phyloP scores from a whole-genome alignment of 148 eudicot genomes.

The Heliamphora exappendiculata region DNA sequence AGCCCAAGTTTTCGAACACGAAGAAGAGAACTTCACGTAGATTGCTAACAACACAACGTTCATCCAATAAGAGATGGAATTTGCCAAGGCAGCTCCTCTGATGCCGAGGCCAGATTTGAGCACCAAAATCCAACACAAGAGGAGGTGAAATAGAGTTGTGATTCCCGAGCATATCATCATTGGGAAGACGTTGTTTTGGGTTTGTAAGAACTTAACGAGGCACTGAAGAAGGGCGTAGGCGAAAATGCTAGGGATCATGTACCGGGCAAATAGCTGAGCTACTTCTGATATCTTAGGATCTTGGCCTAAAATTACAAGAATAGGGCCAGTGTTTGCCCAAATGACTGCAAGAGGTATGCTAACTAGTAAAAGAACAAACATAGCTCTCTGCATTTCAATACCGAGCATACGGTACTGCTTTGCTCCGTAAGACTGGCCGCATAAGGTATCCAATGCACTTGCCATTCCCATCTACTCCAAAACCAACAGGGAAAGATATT shows the following conservation, averaged over 20 bases:
- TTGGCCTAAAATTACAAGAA: constrained; percentile 50
- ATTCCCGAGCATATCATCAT: constrained; percentile 56
- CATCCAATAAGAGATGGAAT: constrained; percentile 51
- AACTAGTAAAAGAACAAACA: constrained; percentile 31
- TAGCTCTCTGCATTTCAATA: constrained; percentile 55
- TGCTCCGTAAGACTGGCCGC: constrained; percentile 70
- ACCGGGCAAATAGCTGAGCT: constrained; percentile 40
- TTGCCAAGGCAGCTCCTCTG: constrained; percentile 64
- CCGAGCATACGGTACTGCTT: constrained; percentile 59
- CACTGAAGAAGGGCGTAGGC: constrained; percentile 53
- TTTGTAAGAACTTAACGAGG: constrained; percentile 51
- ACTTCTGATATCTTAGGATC: constrained; percentile 37
- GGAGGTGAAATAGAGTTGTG: constrained; percentile 36
- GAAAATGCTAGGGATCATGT: constrained; percentile 55
- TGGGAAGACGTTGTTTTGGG: constrained; percentile 53
- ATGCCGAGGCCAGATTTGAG: constrained; percentile 44
- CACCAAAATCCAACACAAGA: constrained; percentile 52
- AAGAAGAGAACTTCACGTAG: constrained; percentile 47
- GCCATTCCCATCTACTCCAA: constrained; percentile 55
- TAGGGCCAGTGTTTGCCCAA: constrained; percentile 46
- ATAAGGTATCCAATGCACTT: constrained; percentile 57
- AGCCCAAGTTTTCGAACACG: constrained; percentile 47
- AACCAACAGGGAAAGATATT: background rate
- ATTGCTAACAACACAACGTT: constrained; percentile 34
- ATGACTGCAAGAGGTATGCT: constrained; percentile 51